Evolutionary conservation across 179 eudicot genomes (phyloP).

Genomic region (Beta macrorhiza): DNA sequence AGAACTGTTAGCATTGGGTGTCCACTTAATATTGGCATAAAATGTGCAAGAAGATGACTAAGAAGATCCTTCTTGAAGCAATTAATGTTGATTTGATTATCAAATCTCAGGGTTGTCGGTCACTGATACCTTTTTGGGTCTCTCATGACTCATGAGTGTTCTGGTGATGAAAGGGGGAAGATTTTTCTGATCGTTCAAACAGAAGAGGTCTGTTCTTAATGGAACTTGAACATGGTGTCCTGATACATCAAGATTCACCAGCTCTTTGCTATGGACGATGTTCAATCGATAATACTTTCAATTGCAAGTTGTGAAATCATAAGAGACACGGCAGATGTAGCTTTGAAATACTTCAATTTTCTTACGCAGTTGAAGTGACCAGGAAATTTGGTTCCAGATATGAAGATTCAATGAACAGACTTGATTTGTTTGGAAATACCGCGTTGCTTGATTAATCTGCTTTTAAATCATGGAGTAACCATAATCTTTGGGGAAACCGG

Average conservation of each 20-base stretch:
- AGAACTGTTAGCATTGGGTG: neutral
- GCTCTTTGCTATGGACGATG: neutral
- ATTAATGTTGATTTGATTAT: neutral
- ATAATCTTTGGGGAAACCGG: neutral
- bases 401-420: neutral
- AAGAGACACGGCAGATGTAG: neutral
- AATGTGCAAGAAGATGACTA: neutral
- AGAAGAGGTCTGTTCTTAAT: neutral
- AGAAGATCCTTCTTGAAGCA: neutral
- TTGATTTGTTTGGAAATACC: neutral
- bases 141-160: neutral
- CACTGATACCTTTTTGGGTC: neutral
- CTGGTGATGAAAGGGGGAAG: neutral
- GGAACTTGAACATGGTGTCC: neutral
- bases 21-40: neutral
- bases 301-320: neutral
- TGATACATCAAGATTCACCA: neutral
- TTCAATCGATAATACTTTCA: neutral
- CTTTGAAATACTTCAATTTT: neutral
- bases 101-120: neutral
- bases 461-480: neutral
- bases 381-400: neutral
- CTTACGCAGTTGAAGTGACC: neutral
- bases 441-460: neutral
- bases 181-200: neutral